A percentile compares a stretch with the other conserved stretches of the same genome.
Conservation (phyloP, 2,329 filamentous ascomycete genomes). For the Exophiala bonariae region DNA sequence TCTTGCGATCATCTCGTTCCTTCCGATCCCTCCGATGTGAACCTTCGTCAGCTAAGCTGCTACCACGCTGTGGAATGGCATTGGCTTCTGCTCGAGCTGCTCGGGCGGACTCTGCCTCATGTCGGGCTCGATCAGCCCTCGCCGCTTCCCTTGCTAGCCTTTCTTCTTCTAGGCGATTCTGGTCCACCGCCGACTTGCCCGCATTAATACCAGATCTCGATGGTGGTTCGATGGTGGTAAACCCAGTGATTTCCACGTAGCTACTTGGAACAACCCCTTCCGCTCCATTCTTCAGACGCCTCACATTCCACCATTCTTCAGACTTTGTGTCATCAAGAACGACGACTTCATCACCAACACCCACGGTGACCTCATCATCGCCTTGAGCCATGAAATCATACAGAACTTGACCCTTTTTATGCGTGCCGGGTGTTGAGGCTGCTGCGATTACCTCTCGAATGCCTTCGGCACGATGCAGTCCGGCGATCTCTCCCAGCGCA, state of each 20-base stretch:
- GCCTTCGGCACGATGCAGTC: slow-evolving; percentile 76
- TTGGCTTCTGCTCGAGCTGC: slow-evolving; percentile 74
- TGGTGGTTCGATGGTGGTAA: slow-evolving; percentile 52
- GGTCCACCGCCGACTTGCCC: slow-evolving; percentile 70
- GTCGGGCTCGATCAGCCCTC: slow-evolving; percentile 59
- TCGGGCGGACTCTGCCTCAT: slow-evolving; percentile 47
- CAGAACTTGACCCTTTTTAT: slow-evolving; percentile 81
- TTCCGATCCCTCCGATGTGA: slow-evolving; percentile 71
- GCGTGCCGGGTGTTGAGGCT: slow-evolving; percentile 61
- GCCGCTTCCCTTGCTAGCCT: slow-evolving; percentile 78
- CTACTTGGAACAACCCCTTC: slow-evolving; percentile 96
- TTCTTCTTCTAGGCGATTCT: slow-evolving; percentile 77
- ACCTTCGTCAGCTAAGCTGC: slow-evolving; percentile 70
- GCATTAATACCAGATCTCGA: slow-evolving; percentile 58
- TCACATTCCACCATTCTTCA: slow-evolving; percentile 98
- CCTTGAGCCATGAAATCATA: slow-evolving; percentile 98
- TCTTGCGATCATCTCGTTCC: slow-evolving; percentile 52
- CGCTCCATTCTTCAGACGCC: slow-evolving; percentile 84
- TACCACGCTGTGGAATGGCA: slow-evolving; percentile 73
- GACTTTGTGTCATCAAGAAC: slow-evolving; percentile 87
- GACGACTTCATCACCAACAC: slow-evolving; percentile 84
- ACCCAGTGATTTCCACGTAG: slow-evolving; percentile 86
- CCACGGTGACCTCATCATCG: slow-evolving; percentile 93
- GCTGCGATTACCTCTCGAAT: slow-evolving; percentile 84
- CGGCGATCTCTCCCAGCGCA: slow-evolving; percentile 84